These are phyloP conservation scores for Neurospora sp. DNA, from an alignment of 495 filamentous ascomycete species.

Conservation along the genomic window DNA sequence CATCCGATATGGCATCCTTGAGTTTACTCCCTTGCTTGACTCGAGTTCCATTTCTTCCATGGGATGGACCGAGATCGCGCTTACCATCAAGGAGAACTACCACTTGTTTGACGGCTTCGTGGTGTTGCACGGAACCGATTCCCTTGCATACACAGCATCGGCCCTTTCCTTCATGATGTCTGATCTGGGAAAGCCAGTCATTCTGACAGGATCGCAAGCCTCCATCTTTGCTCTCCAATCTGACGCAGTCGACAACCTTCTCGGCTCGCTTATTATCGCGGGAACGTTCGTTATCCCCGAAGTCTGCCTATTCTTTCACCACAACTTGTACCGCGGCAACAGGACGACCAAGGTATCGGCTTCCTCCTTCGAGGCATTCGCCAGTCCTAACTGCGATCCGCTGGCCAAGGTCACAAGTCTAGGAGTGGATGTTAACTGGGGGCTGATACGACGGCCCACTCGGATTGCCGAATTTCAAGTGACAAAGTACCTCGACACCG, in stretches of 20 bases:
- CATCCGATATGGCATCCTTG: slow-evolving; percentile 76
- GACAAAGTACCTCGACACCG: slow-evolving; percentile 69
- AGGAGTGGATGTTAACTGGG: slow-evolving; percentile 77
- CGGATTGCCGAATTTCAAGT: slow-evolving; percentile 65
- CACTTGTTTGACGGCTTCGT: slow-evolving; percentile 90
- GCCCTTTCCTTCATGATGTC: slow-evolving; percentile 92
- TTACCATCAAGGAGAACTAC: slow-evolving; percentile 64
- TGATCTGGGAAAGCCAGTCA: slow-evolving; percentile 83
- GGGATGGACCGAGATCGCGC: slow-evolving; percentile 84
- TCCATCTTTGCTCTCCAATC: slow-evolving; percentile 89
- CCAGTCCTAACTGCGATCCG: slow-evolving; percentile 71
- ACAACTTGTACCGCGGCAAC: slow-evolving; percentile 86
- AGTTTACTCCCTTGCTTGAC: slow-evolving; percentile 82
- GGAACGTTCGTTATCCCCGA: slow-evolving; percentile 96
- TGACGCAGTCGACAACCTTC: slow-evolving; percentile 92
- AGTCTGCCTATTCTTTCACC: slow-evolving; percentile 92
- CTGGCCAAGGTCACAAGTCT: slow-evolving; percentile 72
- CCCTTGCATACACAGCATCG: slow-evolving; percentile 82
- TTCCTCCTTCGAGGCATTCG: slow-evolving; percentile 77
- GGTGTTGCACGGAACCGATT: slow-evolving; percentile 93
- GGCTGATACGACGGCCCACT: slow-evolving; percentile 64
- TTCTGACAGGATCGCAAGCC: slow-evolving; percentile 85
- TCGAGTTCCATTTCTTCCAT: slow-evolving; percentile 83
- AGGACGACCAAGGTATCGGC: slow-evolving; percentile 83
- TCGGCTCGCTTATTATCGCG: slow-evolving; percentile 85